Evolutionary conservation across 2,329 filamentous ascomycete species (phyloP).

Genomic region (Exutisphaerella laricina): DNA sequence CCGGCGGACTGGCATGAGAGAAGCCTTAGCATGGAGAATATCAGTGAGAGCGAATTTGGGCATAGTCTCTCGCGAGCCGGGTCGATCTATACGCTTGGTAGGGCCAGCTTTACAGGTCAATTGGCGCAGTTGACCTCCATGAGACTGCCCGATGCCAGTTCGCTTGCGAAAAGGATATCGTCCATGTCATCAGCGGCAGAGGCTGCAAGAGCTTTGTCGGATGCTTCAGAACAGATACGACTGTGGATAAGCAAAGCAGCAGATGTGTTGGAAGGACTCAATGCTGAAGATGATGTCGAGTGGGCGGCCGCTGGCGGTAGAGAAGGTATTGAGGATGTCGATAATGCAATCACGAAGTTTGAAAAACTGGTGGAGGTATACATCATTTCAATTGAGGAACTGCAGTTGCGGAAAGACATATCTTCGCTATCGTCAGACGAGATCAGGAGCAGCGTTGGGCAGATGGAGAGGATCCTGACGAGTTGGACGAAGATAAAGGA

Average conservation of each 20-base stretch:
- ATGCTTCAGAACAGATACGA: constrained; percentile 85
- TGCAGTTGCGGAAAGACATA: constrained; percentile 77
- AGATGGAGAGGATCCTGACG: constrained; percentile 81
- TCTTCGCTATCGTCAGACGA: constrained; percentile 63
- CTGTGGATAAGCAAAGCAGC: constrained; percentile 91
- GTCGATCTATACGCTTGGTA: constrained; percentile 89
- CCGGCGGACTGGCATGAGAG: constrained; percentile 10
- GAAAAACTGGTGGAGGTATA: constrained; percentile 89
- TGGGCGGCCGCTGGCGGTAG: constrained; percentile 87
- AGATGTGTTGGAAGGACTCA: constrained; percentile 79
- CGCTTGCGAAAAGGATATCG: constrained; percentile 74
- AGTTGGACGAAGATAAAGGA: constrained; percentile 80
- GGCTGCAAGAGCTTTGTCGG: constrained; percentile 76
- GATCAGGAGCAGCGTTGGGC: constrained; percentile 67
- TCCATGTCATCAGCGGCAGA: constrained; percentile 78
- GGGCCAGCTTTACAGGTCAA: constrained; percentile 88
- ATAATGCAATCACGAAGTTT: constrained; percentile 71
- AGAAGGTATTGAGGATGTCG: constrained; percentile 66
- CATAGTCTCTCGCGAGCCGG: constrained; percentile 61
- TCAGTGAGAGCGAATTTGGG: constrained; percentile 56
- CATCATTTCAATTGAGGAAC: constrained; percentile 84
- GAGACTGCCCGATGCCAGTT: constrained; percentile 77
- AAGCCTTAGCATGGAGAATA: constrained; percentile 30
- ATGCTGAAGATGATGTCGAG: constrained; percentile 95
- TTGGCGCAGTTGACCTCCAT: constrained; percentile 87